Evolutionary conservation across 1,284 basidiomycete genomes (phyloP).

Genomic region (Sporisorium exsertum): DNA sequence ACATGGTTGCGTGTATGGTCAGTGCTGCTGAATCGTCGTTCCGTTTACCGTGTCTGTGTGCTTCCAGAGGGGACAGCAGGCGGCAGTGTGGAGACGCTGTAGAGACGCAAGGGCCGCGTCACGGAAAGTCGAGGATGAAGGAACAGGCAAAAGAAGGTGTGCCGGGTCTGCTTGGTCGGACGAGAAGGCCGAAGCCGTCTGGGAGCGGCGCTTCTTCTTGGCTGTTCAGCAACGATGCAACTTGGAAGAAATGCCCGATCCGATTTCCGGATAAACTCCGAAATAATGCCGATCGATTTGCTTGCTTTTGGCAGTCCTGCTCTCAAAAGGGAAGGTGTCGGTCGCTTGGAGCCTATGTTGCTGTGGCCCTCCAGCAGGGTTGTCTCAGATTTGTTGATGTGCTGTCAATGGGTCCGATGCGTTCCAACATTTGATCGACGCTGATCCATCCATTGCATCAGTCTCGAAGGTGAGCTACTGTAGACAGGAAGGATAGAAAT

Average conservation of each 20-base stretch:
- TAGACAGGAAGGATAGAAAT: background rate
- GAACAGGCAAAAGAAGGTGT: background rate
- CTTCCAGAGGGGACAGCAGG: background rate
- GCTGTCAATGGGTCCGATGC: too few relatives aligned
- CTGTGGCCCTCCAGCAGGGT: too few relatives aligned
- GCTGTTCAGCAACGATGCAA: background rate
- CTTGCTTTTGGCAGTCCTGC: too few relatives aligned
- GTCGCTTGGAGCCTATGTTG: background rate
- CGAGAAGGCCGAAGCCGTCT: background rate
- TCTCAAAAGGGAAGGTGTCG: slow-evolving; percentile 4
- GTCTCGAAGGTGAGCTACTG: background rate
- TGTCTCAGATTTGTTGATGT: too few relatives aligned
- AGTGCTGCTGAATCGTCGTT: background rate
- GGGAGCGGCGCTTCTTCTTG: background rate
- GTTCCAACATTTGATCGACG: background rate
- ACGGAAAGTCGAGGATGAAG: background rate
- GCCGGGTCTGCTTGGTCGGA: background rate
- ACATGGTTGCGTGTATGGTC: slow-evolving; percentile 10
- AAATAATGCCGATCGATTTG: background rate
- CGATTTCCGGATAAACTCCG: background rate
- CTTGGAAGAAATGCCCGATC: slow-evolving; percentile 2
- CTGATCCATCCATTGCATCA: background rate
- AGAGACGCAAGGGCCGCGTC: background rate
- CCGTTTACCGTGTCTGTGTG: background rate
- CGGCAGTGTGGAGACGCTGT: too few relatives aligned